These are phyloP conservation scores for Aspergillus aculeatus DNA, from an alignment of 2,329 filamentous ascomycete species.

Conservation along the genomic window DNA sequence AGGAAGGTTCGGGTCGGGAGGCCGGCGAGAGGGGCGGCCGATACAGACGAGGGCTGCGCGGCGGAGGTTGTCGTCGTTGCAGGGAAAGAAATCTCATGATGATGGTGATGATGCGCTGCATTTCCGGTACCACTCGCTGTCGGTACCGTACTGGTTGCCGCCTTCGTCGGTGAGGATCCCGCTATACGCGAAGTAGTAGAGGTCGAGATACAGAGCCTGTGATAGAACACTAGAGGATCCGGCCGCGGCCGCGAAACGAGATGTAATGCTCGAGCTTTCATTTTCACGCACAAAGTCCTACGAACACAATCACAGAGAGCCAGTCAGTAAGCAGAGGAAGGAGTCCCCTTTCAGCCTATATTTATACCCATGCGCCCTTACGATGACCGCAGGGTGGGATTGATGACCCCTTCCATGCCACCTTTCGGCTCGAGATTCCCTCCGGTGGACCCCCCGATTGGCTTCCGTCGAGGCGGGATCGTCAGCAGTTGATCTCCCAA, in stretches of 20 bases:
- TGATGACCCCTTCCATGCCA: background rate
- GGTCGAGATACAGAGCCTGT: background rate
- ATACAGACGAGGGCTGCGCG: background rate
- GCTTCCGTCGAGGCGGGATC: background rate
- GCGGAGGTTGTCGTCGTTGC: background rate
- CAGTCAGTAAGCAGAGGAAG: background rate
- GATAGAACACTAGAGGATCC: background rate
- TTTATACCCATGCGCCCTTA: background rate
- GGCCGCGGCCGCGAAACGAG: background rate
- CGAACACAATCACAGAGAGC: background rate
- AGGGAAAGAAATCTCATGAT: background rate
- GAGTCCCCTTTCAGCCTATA: background rate
- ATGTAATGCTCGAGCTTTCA: background rate
- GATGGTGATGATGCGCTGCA: background rate
- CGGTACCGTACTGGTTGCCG: background rate
- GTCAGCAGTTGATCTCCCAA: background rate
- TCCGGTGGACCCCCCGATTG: background rate
- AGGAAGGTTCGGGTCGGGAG: constrained; percentile 17
- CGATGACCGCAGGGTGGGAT: background rate
- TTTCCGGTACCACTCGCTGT: background rate
- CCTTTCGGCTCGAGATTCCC: background rate
- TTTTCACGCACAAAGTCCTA: background rate
- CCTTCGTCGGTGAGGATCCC: background rate
- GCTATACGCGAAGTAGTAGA: background rate
- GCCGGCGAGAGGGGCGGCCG: constrained; percentile 36